Evolutionary conservation across 768 basidiomycete species (phyloP), one percentile per base, ranked within the genome.

Genomic region (Phylloporus sp.): DNA sequence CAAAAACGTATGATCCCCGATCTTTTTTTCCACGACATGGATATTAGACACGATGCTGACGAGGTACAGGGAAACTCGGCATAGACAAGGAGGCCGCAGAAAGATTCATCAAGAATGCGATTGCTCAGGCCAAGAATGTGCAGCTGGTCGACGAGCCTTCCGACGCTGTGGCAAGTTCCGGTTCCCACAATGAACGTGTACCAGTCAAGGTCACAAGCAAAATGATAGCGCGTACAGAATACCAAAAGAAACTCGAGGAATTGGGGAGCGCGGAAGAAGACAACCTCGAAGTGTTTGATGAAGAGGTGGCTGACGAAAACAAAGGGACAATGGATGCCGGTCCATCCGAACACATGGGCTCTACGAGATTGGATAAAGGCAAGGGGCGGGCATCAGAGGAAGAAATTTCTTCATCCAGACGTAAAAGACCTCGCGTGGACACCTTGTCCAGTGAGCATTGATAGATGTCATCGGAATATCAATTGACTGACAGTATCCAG

Each of bases 41-140:
- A 3, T 2, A 34, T 32, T 36, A 42, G 36, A 42, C 24, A 18
- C 11, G 16, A 13, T 26, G 12, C 41, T 35, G 34, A 48, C 29
- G 15, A 32, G 4, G 31, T 5, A 3, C 62, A 80, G 78, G 70
- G 38, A 73, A 68, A 38, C 28, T 66, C 18, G 70, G 68, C n/a
- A 68, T 93, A 52, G 91, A 94, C 78, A 88, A 86, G 67, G 82
- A 73, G 22, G 91, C 88, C 12, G 91, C 91, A 1, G 72, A 73
- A 39, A 82, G 91, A 27, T 94, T 94, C 69, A 93, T 94, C 67
- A 88, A 85, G 67, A 78, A 88, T 64, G 88, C 89, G 26, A 89
- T 91, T 38, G 71, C 85, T 2, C 85, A 85, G 66, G 80, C 80
- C 12, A 75, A 77, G 45, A 60, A 69, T 35, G 53, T 41, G 1